Evolutionary conservation across 2,329 filamentous ascomycete genomes (phyloP).

Genomic region (Colletotrichum shisoi): DNA sequence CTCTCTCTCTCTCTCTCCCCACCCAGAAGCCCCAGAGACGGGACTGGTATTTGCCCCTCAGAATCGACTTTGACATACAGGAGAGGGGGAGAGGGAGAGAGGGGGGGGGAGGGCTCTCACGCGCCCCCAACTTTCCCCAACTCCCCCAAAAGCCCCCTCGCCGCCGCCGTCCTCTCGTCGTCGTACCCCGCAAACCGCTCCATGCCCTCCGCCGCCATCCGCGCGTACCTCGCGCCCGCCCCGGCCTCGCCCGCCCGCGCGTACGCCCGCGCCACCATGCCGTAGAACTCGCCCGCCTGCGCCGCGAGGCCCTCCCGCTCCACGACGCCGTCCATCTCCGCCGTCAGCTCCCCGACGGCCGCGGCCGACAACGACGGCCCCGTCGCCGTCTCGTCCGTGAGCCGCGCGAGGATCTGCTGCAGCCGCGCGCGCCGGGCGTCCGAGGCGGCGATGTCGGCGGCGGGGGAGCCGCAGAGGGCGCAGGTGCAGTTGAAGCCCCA

Average conservation of each 20-base stretch:
- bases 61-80: not conserved
- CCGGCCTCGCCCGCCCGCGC: slow-evolving; percentile 40
- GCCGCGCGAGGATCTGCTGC: slow-evolving; percentile 40
- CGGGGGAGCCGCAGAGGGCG: slow-evolving; percentile 41
- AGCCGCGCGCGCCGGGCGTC: slow-evolving; percentile 42
- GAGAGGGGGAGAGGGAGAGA: too few species aligned
- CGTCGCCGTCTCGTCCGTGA: slow-evolving; percentile 37
- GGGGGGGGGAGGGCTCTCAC: not conserved
- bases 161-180: slow-evolving; percentile 41
- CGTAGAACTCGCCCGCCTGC: slow-evolving; percentile 43
- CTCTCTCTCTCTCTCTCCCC: not conserved
- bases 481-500: slow-evolving; percentile 46
- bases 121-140: slow-evolving; percentile 29
- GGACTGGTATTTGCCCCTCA: not conserved
- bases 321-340: slow-evolving; percentile 40
- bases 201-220: slow-evolving; percentile 40
- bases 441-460: slow-evolving; percentile 37
- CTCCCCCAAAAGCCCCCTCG: slow-evolving; percentile 27
- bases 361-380: slow-evolving; percentile 30
- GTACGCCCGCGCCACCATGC: slow-evolving; percentile 41
- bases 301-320: slow-evolving; percentile 42
- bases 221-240: slow-evolving; percentile 40
- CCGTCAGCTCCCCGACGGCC: slow-evolving; percentile 26
- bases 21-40: not conserved
- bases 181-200: slow-evolving; percentile 41